Percentiles rank a stretch among this genome's conserved stretches.
phyloP scores from a whole-genome alignment of 306 rosid genomes.

The Cucurbita argyrosperma region DNA sequence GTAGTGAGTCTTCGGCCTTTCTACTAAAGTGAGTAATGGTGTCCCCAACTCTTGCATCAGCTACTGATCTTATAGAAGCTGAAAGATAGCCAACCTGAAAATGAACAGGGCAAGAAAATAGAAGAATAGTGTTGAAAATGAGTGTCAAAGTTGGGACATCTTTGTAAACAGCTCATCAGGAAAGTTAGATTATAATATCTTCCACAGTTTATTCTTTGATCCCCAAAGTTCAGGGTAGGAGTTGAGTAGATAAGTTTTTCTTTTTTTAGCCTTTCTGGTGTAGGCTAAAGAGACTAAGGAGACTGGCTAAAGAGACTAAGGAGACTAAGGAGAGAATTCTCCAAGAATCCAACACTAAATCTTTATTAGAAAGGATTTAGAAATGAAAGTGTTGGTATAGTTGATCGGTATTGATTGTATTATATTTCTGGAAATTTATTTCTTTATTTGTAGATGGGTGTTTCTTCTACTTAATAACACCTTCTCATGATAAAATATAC shows the following conservation, averaged over 20 bases:
- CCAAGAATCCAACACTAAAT: no score
- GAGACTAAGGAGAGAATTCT: no score
- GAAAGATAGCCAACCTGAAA: conserved; percentile 81
- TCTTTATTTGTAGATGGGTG: no score
- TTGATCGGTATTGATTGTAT: no score
- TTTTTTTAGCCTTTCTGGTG: neutral
- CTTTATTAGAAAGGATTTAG: no score
- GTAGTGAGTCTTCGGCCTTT: conserved; percentile 61
- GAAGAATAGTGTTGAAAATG: conserved; percentile 1
- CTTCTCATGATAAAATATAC: no score
- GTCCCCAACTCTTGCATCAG: conserved; percentile 96
- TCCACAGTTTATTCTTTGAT: neutral
- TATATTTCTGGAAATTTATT: no score
- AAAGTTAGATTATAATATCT: neutral
- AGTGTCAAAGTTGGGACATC: neutral
- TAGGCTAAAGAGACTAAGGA: no score
- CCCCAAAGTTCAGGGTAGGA: neutral
- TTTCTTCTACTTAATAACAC: no score
- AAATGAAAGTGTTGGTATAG: no score
- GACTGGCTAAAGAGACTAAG: no score
- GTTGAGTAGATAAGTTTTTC: neutral
- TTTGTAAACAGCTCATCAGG: neutral
- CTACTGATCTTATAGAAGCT: conserved; percentile 90
- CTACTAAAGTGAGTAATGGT: conserved; percentile 52
- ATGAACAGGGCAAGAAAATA: conserved; percentile 4